Conservation (phyloP, 805 yeast species). For the Kazachstania bromeliacearum region DNA sequence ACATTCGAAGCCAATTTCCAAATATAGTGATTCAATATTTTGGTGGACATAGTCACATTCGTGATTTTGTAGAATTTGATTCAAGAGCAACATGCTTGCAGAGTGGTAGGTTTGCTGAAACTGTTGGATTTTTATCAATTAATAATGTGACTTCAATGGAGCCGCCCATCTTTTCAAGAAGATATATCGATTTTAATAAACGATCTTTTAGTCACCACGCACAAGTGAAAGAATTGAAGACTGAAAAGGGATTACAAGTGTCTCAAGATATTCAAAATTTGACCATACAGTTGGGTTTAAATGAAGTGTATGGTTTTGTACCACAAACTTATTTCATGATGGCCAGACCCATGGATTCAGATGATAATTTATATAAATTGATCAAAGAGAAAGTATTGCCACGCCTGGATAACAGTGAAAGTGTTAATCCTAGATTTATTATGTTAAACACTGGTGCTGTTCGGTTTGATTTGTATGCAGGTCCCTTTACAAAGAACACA, state of each 20-base stretch:
- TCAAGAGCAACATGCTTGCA: conserved; percentile 65
- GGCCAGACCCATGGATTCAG: conserved; percentile 53
- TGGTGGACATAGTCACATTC: conserved; percentile 90
- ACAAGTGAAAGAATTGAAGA: conserved; percentile 35
- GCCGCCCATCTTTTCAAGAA: conserved; percentile 39
- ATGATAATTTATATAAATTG: conserved; percentile 48
- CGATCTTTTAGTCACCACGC: conserved; percentile 64
- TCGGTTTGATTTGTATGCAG: conserved; percentile 77
- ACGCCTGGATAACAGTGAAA: no score
- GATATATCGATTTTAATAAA: conserved; percentile 75
- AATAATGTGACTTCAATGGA: conserved; percentile 20
- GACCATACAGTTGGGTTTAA: conserved; percentile 43
- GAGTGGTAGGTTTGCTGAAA: conserved; percentile 88
- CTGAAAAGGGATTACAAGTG: conserved; percentile 44
- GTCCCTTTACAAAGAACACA: conserved; percentile 71
- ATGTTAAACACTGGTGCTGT: conserved; percentile 81
- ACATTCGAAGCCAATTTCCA: conserved; percentile 52
- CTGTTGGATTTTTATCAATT: conserved; percentile 79
- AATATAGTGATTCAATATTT: conserved; percentile 64
- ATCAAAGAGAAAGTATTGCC: conserved; percentile 51
- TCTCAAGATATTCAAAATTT: conserved; percentile 36
- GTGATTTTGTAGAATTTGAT: conserved; percentile 73
- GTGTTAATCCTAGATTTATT: conserved; percentile 36
- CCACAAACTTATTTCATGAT: conserved; percentile 56
- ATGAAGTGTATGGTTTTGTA: conserved; percentile 55